These are phyloP conservation scores for Austropuccinia psidii DNA, from an alignment of 1,284 basidiomycete species.

Conservation along the genomic window DNA sequence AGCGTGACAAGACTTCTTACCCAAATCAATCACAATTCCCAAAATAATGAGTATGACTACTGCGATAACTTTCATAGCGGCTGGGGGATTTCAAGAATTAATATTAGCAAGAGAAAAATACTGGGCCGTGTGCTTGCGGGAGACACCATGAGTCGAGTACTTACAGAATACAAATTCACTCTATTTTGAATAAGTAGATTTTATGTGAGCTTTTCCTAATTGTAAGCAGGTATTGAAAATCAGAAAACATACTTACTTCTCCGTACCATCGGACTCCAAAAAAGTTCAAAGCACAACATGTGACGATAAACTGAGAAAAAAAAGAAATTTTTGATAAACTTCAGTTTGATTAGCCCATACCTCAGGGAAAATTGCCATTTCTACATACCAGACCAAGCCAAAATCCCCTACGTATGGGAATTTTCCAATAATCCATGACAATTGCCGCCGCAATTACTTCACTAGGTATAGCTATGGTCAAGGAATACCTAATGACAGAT, in stretches of 20 bases:
- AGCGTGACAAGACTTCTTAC: conserved; percentile 51
- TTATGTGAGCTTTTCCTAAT: neutral
- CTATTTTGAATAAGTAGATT: neutral
- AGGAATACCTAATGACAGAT: conserved; percentile 48
- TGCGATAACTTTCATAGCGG: conserved; percentile 44
- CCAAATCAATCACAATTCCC: conserved; percentile 63
- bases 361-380: neutral
- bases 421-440: conserved; percentile 38
- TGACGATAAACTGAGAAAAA: conserved; percentile 31
- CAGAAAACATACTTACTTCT: conserved; percentile 47
- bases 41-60: conserved; percentile 54
- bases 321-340: neutral
- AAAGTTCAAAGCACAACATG: conserved; percentile 37
- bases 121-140: neutral
- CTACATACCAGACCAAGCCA: neutral
- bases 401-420: conserved; percentile 34
- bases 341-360: neutral
- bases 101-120: neutral
- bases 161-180: conserved; percentile 27
- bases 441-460: conserved; percentile 32
- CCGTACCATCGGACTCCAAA: conserved; percentile 60
- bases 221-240: neutral
- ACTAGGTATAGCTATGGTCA: conserved; percentile 51
- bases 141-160: neutral
- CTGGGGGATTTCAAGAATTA: neutral